Conservation (phyloP, 2,329 filamentous ascomycete species). For the Alternaria rosae region DNA sequence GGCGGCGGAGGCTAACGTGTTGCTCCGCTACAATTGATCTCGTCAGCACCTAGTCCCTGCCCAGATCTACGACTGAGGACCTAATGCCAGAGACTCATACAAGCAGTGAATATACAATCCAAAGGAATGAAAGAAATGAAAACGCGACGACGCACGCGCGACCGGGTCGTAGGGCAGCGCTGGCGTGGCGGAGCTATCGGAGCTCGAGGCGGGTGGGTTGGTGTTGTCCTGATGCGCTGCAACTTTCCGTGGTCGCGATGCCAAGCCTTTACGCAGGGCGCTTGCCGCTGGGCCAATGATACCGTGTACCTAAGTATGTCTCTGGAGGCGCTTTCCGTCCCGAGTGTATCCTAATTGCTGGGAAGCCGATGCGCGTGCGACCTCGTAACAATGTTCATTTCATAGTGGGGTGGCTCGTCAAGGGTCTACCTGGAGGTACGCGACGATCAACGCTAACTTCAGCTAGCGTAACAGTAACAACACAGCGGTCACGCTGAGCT, state of each 20-base stretch:
- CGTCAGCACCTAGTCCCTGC: constrained; percentile 20
- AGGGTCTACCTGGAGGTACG: constrained; percentile 4
- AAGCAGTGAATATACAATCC: constrained; percentile 43
- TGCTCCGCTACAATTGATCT: constrained; percentile 13
- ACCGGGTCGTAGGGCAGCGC: constrained; percentile 32
- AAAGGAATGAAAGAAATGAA: constrained; percentile 53
- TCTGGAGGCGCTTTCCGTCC: neutral
- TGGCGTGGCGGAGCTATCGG: constrained; percentile 22
- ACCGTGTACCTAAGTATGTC: neutral
- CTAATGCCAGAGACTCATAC: constrained; percentile 45
- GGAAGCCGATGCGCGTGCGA: neutral
- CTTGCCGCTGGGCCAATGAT: constrained; percentile 20
- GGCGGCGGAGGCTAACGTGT: constrained; percentile 11
- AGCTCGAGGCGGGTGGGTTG: constrained; percentile 23
- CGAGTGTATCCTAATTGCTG: neutral
- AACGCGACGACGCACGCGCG: constrained; percentile 32
- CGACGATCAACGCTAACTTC: constrained; percentile 4
- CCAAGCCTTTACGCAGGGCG: constrained; percentile 26
- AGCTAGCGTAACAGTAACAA: constrained; percentile 12
- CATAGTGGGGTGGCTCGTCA: constrained; percentile 9
- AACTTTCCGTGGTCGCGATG: constrained; percentile 16
- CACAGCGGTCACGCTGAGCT: constrained; percentile 4
- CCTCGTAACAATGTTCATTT: constrained; percentile 1
- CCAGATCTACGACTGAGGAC: constrained; percentile 33
- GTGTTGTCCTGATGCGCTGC: constrained; percentile 23